Conservation (phyloP, 495 filamentous ascomycete genomes). For the Aspergillus sclerotioniger region DNA sequence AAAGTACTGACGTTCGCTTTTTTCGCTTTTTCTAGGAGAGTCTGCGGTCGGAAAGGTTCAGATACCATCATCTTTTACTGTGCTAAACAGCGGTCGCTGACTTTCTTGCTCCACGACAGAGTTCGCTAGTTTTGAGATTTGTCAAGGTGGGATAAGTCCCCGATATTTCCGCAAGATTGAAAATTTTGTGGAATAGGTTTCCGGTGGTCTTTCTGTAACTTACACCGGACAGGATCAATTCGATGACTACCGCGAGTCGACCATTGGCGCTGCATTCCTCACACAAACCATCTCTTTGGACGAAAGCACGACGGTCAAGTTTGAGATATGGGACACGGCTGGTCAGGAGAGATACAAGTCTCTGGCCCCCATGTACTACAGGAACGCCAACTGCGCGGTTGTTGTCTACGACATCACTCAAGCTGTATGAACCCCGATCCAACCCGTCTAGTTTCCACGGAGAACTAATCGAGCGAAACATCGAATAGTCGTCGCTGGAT, state of each 20-base stretch:
- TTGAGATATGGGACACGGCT: slow-evolving; percentile 99
- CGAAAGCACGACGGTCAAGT: slow-evolving; percentile 97
- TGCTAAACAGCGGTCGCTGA: slow-evolving; percentile 29
- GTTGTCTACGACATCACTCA: slow-evolving; percentile 99
- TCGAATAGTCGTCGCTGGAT: slow-evolving; percentile 81
- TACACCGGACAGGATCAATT: slow-evolving; percentile 81
- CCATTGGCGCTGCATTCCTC: slow-evolving; percentile 97
- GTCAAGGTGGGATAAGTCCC: slow-evolving; percentile 69
- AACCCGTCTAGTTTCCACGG: not conserved
- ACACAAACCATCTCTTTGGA: slow-evolving; percentile 98
- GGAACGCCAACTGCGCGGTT: slow-evolving; percentile 98
- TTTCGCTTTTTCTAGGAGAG: slow-evolving; percentile 62
- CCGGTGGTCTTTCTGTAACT: not conserved
- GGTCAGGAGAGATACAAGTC: slow-evolving; percentile 99
- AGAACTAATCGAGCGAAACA: slow-evolving; percentile 14
- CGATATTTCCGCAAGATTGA: not conserved
- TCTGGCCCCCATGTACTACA: slow-evolving; percentile 97
- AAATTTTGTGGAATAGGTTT: not conserved
- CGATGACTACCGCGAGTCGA: slow-evolving; percentile 98
- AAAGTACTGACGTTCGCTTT: slow-evolving; percentile 28
- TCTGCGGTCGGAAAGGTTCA: slow-evolving; percentile 96
- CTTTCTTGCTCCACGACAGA: slow-evolving; percentile 52
- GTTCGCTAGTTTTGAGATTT: slow-evolving; percentile 94
- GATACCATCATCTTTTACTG: slow-evolving; percentile 23
- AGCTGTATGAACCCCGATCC: slow-evolving; percentile 62